Conservation (phyloP, 768 basidiomycete genomes). For the Suillus tomentosus region DNA sequence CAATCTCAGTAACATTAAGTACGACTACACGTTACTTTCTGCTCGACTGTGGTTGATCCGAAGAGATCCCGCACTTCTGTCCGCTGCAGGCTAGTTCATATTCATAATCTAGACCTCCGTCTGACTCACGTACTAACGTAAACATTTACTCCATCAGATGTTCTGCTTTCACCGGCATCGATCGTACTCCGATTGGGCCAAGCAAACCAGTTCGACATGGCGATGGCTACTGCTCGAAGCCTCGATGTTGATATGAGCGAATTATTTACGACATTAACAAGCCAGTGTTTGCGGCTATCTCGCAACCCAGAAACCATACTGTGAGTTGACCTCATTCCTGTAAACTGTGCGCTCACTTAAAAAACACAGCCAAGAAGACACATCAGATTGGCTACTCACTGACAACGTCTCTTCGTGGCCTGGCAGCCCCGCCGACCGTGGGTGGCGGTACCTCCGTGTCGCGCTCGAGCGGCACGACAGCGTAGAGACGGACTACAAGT, state of each 20-base stretch:
- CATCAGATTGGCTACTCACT: constrained; percentile 80
- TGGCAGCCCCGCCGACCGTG: constrained; percentile 76
- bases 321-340: constrained; percentile 41
- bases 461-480: constrained; percentile 79
- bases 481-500: constrained; percentile 67
- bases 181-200: constrained; percentile 81
- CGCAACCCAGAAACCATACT: constrained; percentile 58
- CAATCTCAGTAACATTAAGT: constrained; percentile 75
- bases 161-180: constrained; percentile 56
- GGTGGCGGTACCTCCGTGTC: constrained; percentile 86
- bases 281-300: constrained; percentile 77
- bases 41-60: constrained; percentile 76
- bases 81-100: constrained; percentile 60
- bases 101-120: constrained; percentile 1
- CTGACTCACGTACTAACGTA: not conserved
- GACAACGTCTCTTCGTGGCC: constrained; percentile 84
- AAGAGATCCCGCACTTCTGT: constrained; percentile 61
- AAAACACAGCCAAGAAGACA: constrained; percentile 61
- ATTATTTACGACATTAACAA: constrained; percentile 75
- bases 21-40: constrained; percentile 73
- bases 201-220: constrained; percentile 74
- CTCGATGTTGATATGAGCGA: constrained; percentile 87
- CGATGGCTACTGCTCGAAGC: constrained; percentile 72
- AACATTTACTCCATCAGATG: constrained; percentile 41
- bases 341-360: constrained; percentile 10